Base-by-base conservation (phyloP, 202 grass and related monocot genomes). In the Panicum hallii region DNA sequence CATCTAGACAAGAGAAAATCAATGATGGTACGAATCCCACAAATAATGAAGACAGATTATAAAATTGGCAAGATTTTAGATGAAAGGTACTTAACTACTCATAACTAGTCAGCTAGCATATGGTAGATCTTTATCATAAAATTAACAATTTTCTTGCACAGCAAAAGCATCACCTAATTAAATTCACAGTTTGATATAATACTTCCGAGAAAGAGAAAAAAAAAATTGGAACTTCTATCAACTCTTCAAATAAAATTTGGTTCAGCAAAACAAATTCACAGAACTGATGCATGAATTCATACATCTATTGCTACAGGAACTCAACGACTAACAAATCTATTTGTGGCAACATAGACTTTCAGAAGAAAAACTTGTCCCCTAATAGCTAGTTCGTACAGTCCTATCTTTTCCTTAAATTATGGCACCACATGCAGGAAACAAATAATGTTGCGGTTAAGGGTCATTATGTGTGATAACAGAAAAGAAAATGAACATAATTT, bases 41-140 rank as follows among this genome's bases (percentile, higher is more conserved):
- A 50, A 87, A 60, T 22, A 83, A 28, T 17, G 28, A 89, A 52
- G 11, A 62, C 50, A 47, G 11, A 36, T 23, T 40, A 82, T 11
- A 17, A 86, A 82, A 83, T 64, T 67, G 7, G 1, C 0, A 54
- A 63, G 17, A 71, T 46, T 70, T 70, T 62, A 76, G 63, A 78
- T 12, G 48, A 42, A 73, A 34, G 30, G 0, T 12, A 22, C 40
- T 56, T 73, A 19, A 69, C 30, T 56, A 15, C 53, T 66, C 13
- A 77, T 48, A 68, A 38, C 16, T 38, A 17, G 10, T 42, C 52
- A 80, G 66, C 7, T 84, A 61, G 22, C 10, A 64, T 36, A 79
- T 48, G 7, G 15, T 49, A 45, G 43, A 3, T 17, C 23, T 41
- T 79, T 36, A 61, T 43, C 46, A 70, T 26, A n/a, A 68, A 9